A percentile compares a stretch with the other conserved stretches of the same genome.
Evolutionary conservation across 345 rosid genomes (phyloP).

Genomic region (Orychophragmus violaceus): DNA sequence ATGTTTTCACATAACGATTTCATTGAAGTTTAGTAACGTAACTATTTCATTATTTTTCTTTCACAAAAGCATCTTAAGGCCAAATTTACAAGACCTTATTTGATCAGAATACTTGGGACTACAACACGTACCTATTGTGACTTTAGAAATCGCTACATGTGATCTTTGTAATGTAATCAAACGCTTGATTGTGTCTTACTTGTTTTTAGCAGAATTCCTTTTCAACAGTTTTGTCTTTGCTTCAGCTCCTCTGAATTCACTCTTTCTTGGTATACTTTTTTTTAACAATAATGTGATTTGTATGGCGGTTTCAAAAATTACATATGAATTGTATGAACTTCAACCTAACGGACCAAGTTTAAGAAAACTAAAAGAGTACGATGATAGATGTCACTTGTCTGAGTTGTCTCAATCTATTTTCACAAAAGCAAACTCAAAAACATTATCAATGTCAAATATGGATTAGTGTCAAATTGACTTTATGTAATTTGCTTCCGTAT

Average conservation of each 20-base stretch:
- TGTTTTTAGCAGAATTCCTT: no score
- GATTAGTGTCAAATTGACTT: conserved; percentile 10
- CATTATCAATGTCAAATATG: conserved; percentile 16
- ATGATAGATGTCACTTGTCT: neutral
- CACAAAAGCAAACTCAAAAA: neutral
- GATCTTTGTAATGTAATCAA: no score
- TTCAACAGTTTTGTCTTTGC: no score
- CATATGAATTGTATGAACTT: no score
- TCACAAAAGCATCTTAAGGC: neutral
- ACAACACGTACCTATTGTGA: neutral
- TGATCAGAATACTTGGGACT: neutral
- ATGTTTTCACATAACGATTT: neutral
- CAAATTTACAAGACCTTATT: neutral
- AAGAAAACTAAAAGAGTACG: neutral
- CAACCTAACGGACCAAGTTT: no score
- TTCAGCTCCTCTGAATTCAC: no score
- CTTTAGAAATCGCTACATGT: no score
- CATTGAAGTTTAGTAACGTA: neutral
- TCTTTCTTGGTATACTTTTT: no score
- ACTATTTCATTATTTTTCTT: neutral
- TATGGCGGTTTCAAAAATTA: no score
- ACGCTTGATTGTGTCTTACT: no score
- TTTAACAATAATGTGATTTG: no score
- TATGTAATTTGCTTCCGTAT: no score
- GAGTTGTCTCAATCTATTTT: neutral